phyloP scores from a whole-genome alignment of 179 eudicot genomes.

The Vitellaria paradoxa region DNA sequence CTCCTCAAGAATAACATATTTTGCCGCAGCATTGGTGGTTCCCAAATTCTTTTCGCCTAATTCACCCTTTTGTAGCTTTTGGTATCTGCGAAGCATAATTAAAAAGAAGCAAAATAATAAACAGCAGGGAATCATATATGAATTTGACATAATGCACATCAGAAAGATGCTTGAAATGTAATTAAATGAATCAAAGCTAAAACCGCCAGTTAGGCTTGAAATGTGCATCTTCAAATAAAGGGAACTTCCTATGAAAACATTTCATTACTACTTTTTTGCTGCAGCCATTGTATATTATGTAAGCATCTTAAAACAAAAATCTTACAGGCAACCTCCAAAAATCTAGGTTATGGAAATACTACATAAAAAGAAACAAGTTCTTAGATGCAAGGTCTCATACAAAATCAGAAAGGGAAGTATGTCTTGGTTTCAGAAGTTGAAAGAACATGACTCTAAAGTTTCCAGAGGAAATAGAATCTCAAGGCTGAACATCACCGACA shows the following conservation, averaged over 20 bases:
- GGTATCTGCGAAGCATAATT: slow-evolving; percentile 40
- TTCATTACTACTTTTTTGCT: background rate
- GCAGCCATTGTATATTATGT: background rate
- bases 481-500: background rate
- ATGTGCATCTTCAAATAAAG: too few relatives aligned
- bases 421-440: background rate
- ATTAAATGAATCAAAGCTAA: too few relatives aligned
- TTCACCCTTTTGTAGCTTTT: slow-evolving; percentile 69
- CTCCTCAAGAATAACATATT: slow-evolving; percentile 94
- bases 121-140: background rate
- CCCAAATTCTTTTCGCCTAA: slow-evolving; percentile 25
- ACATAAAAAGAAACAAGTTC: background rate
- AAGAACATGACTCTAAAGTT: background rate
- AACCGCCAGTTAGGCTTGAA: too few relatives aligned
- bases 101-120: background rate
- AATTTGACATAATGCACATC: background rate
- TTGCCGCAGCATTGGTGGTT: slow-evolving; percentile 44
- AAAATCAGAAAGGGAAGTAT: too few relatives aligned
- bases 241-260: too few relatives aligned
- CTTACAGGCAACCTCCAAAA: background rate
- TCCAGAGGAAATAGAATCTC: background rate
- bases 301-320: slow-evolving; percentile 7
- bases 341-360: too few relatives aligned
- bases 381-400: background rate
- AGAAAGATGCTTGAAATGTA: background rate